These are phyloP conservation scores for Kwoniella bestiolae DNA, from an alignment of 768 basidiomycete genomes.

Conservation along the genomic window DNA sequence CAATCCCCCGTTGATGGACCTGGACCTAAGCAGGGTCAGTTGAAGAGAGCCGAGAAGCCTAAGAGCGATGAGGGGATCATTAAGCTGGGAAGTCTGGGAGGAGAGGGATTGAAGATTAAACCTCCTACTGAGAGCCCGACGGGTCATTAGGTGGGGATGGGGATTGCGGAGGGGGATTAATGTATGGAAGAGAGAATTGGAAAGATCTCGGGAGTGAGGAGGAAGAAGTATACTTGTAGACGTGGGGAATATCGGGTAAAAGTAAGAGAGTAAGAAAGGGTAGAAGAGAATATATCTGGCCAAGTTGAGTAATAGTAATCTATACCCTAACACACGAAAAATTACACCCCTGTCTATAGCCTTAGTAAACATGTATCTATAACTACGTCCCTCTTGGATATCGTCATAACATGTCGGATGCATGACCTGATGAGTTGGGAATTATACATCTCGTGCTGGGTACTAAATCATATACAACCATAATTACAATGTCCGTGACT, in stretches of 20 bases:
- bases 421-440: not conserved
- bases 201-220: not conserved
- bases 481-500: no score
- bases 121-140: conserved; percentile 22
- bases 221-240: not conserved
- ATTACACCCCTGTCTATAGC: not conserved
- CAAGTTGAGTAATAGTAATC: not conserved
- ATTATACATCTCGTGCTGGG: not conserved
- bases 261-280: not conserved
- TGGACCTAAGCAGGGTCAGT: conserved; percentile 41
- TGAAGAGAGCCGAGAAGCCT: conserved; percentile 36
- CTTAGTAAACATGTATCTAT: conserved; percentile 5
- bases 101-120: conserved; percentile 45
- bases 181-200: not conserved
- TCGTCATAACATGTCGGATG: no score
- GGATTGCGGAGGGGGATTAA: not conserved
- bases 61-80: conserved; percentile 33
- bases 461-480: not conserved
- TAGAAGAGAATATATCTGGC: not conserved
- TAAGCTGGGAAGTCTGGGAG: conserved; percentile 48
- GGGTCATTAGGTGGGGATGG: conserved; percentile 6
- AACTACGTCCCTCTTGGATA: not conserved
- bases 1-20: conserved; percentile 15
- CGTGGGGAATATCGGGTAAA: not conserved
- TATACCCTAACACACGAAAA: not conserved